Evolutionary conservation across 768 basidiomycete species (phyloP).

Genomic region (Coprinellus micaceus): DNA sequence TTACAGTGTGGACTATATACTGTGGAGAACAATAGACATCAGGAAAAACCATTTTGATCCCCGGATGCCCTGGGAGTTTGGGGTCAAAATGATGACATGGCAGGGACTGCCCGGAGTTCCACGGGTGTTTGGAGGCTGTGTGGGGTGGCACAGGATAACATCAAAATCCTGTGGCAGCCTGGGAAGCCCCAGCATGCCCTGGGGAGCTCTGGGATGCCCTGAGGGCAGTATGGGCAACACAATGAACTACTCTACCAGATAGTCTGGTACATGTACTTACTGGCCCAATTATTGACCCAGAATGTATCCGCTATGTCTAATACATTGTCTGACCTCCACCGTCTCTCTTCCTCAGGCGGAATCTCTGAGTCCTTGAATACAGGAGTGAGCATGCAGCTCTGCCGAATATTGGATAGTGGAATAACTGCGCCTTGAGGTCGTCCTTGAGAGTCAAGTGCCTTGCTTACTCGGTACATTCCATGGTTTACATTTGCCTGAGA

Average conservation of each 20-base stretch:
- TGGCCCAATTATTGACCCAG: conserved; percentile 24
- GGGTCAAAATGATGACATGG: neutral
- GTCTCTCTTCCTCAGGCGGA: conserved; percentile 1
- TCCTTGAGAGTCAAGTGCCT: conserved; percentile 5
- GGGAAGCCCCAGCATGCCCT: no score
- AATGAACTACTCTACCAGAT: conserved; percentile 18
- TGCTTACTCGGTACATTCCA: conserved; percentile 4
- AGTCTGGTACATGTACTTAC: conserved; percentile 25
- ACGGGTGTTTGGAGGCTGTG: neutral
- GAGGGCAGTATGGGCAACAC: neutral
- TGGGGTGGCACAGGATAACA: neutral
- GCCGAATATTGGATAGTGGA: conserved; percentile 25
- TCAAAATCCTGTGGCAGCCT: neutral
- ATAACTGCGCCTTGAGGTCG: conserved; percentile 20
- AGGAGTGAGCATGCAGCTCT: conserved; percentile 32
- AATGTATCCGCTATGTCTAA: conserved; percentile 19
- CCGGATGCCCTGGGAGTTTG: neutral
- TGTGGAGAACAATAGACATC: no score
- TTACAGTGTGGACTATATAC: no score
- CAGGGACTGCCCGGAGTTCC: neutral
- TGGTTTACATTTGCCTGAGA: neutral
- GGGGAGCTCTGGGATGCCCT: neutral
- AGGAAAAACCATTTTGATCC: conserved; percentile 1
- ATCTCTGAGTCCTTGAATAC: conserved; percentile 11
- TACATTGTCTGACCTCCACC: conserved; percentile 15